These are phyloP conservation scores for Sclerospora graminicola DNA, from an alignment of 352 stramenopile species.

Conservation along the genomic window DNA sequence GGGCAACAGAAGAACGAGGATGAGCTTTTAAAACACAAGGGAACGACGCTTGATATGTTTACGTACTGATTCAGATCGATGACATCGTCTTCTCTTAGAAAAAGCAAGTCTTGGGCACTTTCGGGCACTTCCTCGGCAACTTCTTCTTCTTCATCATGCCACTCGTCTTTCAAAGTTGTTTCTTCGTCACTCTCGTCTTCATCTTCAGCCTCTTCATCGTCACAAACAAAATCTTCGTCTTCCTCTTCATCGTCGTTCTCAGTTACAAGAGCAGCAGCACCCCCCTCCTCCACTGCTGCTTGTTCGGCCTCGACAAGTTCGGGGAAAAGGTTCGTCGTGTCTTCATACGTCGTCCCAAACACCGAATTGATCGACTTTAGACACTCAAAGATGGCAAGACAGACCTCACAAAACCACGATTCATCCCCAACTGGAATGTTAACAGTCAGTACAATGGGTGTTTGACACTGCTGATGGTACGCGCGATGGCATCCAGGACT, in stretches of 20 bases:
- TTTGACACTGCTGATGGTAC: slow-evolving; percentile 76
- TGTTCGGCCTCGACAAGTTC: slow-evolving; percentile 32
- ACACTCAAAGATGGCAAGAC: slow-evolving; percentile 63
- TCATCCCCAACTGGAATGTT: slow-evolving; percentile 56
- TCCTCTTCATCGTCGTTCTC: slow-evolving; percentile 40
- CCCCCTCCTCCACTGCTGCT: slow-evolving; percentile 5
- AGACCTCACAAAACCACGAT: slow-evolving; percentile 77
- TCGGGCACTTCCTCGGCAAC: slow-evolving; percentile 22
- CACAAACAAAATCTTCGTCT: slow-evolving; percentile 38
- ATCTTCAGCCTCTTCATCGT: slow-evolving; percentile 20
- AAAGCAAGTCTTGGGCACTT: slow-evolving; percentile 36
- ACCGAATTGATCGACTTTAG: slow-evolving; percentile 75
- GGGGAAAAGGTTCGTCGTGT: slow-evolving; percentile 36
- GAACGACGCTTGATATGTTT: not conserved
- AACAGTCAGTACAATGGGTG: slow-evolving; percentile 38
- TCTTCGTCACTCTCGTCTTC: slow-evolving; percentile 12
- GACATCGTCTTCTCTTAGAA: slow-evolving; percentile 37
- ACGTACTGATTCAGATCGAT: slow-evolving; percentile 43
- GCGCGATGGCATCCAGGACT: slow-evolving; percentile 58
- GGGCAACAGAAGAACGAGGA: not conserved
- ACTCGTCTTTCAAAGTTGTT: not conserved
- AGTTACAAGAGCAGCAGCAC: slow-evolving; percentile 6
- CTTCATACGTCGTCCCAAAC: slow-evolving; percentile 63
- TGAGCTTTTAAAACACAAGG: slow-evolving; percentile 5
- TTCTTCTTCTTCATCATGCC: slow-evolving; percentile 11